These are phyloP conservation scores for Fusarium sp. DNA, from an alignment of 2,329 filamentous ascomycete species.

Conservation along the genomic window DNA sequence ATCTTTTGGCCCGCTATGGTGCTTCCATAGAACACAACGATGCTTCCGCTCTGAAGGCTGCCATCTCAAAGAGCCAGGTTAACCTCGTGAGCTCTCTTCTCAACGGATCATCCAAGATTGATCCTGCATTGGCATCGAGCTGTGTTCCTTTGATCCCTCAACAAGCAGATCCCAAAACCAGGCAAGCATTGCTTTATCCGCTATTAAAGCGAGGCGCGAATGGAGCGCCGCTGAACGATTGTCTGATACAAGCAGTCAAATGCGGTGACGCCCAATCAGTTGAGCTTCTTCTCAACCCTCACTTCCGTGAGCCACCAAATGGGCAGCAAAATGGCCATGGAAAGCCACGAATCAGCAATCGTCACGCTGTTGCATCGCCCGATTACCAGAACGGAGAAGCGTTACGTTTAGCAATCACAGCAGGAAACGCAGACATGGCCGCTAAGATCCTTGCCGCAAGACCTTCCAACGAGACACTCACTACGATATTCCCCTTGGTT, in stretches of 20 bases:
- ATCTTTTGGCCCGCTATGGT: conserved; percentile 65
- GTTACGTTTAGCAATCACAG: conserved; percentile 62
- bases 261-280: conserved; percentile 62
- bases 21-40: conserved; percentile 68
- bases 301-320: conserved; percentile 56
- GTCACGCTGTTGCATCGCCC: conserved; percentile 65
- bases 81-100: conserved; percentile 64
- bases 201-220: conserved; percentile 65
- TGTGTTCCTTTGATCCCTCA: conserved; percentile 65
- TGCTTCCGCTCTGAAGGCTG: conserved; percentile 62
- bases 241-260: conserved; percentile 64
- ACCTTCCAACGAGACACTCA: conserved; percentile 62
- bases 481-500: conserved; percentile 63
- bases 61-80: conserved; percentile 60
- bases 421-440: conserved; percentile 60
- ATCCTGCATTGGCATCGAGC: conserved; percentile 61
- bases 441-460: conserved; percentile 61
- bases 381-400: conserved; percentile 66
- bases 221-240: conserved; percentile 62
- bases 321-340: conserved; percentile 38
- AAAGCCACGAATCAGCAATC: conserved; percentile 52
- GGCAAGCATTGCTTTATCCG: conserved; percentile 59
- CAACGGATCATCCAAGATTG: conserved; percentile 58
- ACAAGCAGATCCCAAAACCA: conserved; percentile 60
- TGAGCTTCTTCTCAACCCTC: conserved; percentile 63